Base-by-base conservation (phyloP, 306 rosid species). In the Trifolium pratense region DNA sequence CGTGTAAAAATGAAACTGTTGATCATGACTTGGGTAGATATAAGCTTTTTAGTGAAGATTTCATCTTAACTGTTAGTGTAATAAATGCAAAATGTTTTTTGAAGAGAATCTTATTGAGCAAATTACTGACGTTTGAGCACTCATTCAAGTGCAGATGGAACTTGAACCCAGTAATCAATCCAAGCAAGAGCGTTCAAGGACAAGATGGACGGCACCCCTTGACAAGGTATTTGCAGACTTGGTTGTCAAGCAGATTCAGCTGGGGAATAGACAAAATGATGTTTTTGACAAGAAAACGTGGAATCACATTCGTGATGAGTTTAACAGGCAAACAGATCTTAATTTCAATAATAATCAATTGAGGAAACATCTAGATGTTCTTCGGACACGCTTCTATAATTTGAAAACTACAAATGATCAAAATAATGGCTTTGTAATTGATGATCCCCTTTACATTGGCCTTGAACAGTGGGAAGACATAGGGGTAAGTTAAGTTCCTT, bases 341-440 rank as follows among this genome's bases (percentile, higher is more conserved):
- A 90, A 81, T 77, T 92, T 92, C 91, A 92, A 90, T 60, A 92
- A 90, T 67, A 92, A 92, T 76, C 97, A 92, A 72, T 67, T 92
- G 87, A 83, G 97, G 88, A 92, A 92, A 87, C 96, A 92, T 82
- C 79, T 92, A 72, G 96, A 90, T 81, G 96, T 92, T 83, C 84
- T 92, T 71, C 87, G 97, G 61, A 88, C 92, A 0, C 93, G 96
- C 78, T 92, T 86, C 79, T 67, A 84, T 70, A 86, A 71, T 81
- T 70, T 89, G 81, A 92, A 89, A 79, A 84, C 90, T 18, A 80
- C 87, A 56, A 78, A 75, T 79, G 93, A 92, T 84, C 93, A 89
- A 53, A 84, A 70, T 65, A 89, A 86, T 66, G 92, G 86, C 75
- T 80, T 84, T 78, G 83, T 83, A 29, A 65, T 88, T 43, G 93